Evolutionary conservation across 805 yeast genomes (phyloP).

Genomic region (Starmerella powellii): DNA sequence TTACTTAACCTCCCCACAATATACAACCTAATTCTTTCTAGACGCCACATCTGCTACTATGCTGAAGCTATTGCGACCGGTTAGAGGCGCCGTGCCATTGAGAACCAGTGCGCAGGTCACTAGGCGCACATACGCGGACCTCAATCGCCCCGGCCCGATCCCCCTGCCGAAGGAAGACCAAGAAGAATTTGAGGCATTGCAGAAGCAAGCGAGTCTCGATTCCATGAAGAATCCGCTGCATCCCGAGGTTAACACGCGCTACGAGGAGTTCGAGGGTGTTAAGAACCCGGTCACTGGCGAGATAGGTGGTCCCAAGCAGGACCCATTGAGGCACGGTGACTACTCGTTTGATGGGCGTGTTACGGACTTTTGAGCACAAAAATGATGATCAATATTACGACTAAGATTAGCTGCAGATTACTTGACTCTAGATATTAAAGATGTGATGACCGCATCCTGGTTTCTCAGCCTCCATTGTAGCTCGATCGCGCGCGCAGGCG

Average conservation of each 20-base stretch:
- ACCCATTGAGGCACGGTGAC: slow-evolving; percentile 81
- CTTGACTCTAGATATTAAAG: not conserved
- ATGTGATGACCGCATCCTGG: slow-evolving; percentile 12
- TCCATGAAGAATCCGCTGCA: slow-evolving; percentile 34
- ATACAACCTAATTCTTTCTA: too few species aligned
- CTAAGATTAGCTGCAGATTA: too few species aligned
- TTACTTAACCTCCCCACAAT: too few species aligned
- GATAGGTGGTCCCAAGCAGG: slow-evolving; percentile 94
- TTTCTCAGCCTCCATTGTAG: slow-evolving; percentile 9
- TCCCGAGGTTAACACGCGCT: slow-evolving; percentile 59
- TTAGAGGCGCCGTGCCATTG: not conserved
- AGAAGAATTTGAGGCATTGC: slow-evolving; percentile 81
- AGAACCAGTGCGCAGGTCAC: too few species aligned
- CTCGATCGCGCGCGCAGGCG: slow-evolving; percentile 1
- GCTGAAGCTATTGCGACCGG: not conserved
- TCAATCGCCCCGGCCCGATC: slow-evolving; percentile 46
- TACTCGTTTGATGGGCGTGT: slow-evolving; percentile 94
- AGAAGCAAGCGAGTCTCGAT: slow-evolving; percentile 57
- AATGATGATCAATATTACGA: too few species aligned
- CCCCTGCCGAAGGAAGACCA: slow-evolving; percentile 68
- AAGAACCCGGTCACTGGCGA: slow-evolving; percentile 90
- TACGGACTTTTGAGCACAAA: slow-evolving; percentile 92
- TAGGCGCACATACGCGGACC: slow-evolving; percentile 14
- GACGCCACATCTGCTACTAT: too few species aligned
- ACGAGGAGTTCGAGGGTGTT: slow-evolving; percentile 94